A percentile compares a stretch with the other conserved stretches of the same genome.
phyloP scores from a whole-genome alignment of 1,139 yeast species.

The Blastobotrys arbuscula region DNA sequence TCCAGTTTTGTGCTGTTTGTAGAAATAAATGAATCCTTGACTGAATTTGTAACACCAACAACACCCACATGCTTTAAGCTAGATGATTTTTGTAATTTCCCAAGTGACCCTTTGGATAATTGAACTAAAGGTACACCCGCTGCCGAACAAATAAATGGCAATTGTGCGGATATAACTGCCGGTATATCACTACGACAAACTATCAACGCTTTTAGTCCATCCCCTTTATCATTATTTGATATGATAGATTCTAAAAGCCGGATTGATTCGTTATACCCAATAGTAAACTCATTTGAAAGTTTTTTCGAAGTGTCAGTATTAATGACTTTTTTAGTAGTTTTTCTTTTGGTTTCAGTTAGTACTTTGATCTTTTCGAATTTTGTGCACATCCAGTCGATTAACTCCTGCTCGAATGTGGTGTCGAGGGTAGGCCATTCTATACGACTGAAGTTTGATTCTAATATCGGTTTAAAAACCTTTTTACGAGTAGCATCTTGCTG shows the following conservation, averaged over 20 bases:
- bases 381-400: not conserved
- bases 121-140: slow-evolving; percentile 19
- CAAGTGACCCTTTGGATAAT: slow-evolving; percentile 22
- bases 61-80: slow-evolving; percentile 11
- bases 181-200: slow-evolving; percentile 25
- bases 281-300: slow-evolving; percentile 8
- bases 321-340: slow-evolving; percentile 12
- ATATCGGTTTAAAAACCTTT: slow-evolving; percentile 20
- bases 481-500: slow-evolving; percentile 15
- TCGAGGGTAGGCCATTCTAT: slow-evolving; percentile 8
- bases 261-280: slow-evolving; percentile 21
- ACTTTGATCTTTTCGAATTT: not conserved
- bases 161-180: slow-evolving; percentile 21
- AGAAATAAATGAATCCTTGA: slow-evolving; percentile 4
- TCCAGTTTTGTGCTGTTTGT: slow-evolving; percentile 1
- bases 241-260: slow-evolving; percentile 16
- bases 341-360: no score
- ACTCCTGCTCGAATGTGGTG: slow-evolving; percentile 6
- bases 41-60: slow-evolving; percentile 10
- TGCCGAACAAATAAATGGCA: slow-evolving; percentile 23
- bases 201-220: slow-evolving; percentile 15
- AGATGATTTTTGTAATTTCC: slow-evolving; percentile 16
- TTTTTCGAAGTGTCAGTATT: slow-evolving; percentile 5
- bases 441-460: slow-evolving; percentile 21
- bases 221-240: not conserved